phyloP scores from a whole-genome alignment of 176 grass and related monocot genomes.

The Hyparrhenia diplandra region DNA sequence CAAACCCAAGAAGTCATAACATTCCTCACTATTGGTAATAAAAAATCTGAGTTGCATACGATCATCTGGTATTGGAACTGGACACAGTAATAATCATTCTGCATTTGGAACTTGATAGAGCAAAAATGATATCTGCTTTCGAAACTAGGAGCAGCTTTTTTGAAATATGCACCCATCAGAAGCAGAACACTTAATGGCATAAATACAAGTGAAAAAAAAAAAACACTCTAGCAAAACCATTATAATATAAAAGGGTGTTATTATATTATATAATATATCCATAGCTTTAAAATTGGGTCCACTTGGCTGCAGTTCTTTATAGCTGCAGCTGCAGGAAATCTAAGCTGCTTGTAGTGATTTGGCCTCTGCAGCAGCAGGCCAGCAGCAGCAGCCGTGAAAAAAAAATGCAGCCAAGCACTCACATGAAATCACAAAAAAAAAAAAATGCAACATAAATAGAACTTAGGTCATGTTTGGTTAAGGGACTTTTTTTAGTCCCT shows the following conservation, averaged over 20 bases:
- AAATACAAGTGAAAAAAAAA: not conserved
- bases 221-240: not conserved
- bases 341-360: not conserved
- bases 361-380: not conserved
- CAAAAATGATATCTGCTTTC: not conserved
- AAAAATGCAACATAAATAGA: not conserved
- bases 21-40: not conserved
- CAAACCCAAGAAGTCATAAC: not conserved
- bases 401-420: not conserved
- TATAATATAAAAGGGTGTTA: not conserved
- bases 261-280: not conserved
- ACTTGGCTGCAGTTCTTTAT: not conserved
- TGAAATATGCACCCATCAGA: not conserved
- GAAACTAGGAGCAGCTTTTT: not conserved
- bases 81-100: not conserved
- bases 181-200: not conserved
- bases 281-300: not conserved
- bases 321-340: not conserved
- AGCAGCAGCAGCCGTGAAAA: not conserved
- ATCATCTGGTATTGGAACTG: not conserved
- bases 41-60: constrained; percentile 5
- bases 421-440: not conserved
- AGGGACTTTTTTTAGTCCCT: no score
- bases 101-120: not conserved
- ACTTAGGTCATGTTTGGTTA: no score